Base-by-base conservation (phyloP, 164 flowering plant genomes). In the Aristolochia contorta region DNA sequence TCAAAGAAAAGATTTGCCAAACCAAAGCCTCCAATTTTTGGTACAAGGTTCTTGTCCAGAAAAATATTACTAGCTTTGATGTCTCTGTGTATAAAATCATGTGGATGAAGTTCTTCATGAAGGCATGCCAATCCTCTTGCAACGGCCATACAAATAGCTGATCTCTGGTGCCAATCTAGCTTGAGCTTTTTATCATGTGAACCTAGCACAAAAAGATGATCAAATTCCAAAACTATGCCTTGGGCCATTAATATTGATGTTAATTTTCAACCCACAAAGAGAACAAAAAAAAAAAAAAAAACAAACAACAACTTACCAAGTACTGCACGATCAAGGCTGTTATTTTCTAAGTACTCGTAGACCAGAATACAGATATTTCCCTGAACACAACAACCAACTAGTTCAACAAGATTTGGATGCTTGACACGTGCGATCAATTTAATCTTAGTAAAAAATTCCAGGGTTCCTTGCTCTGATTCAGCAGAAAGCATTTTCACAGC, bases 21-120 rank as follows among this genome's bases (percentile, higher is more conserved):
- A 62, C 96, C 98, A 75, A 91, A 91, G 69, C 89, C 98, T 60
- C 96, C 96, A 58, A 89, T 91, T 71, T 91, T 91, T 9, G 98
- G 92, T 43, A 54, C 68, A 25, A 82, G 76, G 50, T 88, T 78
- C 67, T 72, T 71, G 71, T 81, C 89, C 30, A 91, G 89, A 62
- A 89, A 96, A 68, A 91, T 71, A 70, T 91, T 91, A 65, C 92
- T 88, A 32, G 95, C 90, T 75, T 91, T 89, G 67, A 91, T 84
- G 74, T 89, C 96, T 70, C 98, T 75, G 67, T 91, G 98, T 68
- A 91, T 92, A 62, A 91, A n/a, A n/a, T n/a, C 85, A 69, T 68
- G 86, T 19, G 92, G 95, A 56, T 75, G 84, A 60, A 80, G 73
- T 74, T 89, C 98, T 73, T 91, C 96, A 55, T 91, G 98, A 68